A percentile compares a stretch with the other conserved stretches of the same genome.
phyloP scores from a whole-genome alignment of 176 grass and related monocot genomes.

The Cenchrus fungigraminus region DNA sequence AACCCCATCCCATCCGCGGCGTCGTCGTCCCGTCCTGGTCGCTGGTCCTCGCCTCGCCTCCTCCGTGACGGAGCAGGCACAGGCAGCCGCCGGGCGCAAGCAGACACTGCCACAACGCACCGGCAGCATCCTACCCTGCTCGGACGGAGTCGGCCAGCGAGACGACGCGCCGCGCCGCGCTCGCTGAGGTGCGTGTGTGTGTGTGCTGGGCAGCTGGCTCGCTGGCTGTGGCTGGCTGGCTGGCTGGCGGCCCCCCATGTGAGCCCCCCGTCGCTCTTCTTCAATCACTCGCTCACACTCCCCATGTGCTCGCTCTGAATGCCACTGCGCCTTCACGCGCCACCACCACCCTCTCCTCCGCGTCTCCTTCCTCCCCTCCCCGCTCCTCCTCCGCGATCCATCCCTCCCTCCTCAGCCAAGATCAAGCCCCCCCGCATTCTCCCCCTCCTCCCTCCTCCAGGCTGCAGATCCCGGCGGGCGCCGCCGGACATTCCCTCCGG shows the following conservation, averaged over 20 bases:
- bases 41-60: no score
- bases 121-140: no score
- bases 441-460: background rate
- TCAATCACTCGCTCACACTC: constrained; percentile 7
- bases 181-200: no score
- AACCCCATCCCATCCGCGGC: no score
- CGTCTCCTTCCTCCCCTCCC: background rate
- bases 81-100: no score
- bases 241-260: background rate
- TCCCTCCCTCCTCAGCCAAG: background rate
- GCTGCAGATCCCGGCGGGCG: background rate
- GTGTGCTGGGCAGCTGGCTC: no score
- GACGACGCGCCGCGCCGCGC: no score
- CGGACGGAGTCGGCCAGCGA: no score
- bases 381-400: background rate
- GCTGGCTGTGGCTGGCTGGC: no score
- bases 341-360: background rate
- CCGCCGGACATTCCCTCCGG: background rate
- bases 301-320: constrained; percentile 55
- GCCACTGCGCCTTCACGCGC: constrained; percentile 23
- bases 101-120: no score
- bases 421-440: background rate
- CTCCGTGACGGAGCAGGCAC: no score
- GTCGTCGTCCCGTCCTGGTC: no score
- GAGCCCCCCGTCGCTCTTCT: background rate